These are phyloP conservation scores for Phialophora macrospora DNA, from an alignment of 2,329 filamentous ascomycete species.

Conservation along the genomic window DNA sequence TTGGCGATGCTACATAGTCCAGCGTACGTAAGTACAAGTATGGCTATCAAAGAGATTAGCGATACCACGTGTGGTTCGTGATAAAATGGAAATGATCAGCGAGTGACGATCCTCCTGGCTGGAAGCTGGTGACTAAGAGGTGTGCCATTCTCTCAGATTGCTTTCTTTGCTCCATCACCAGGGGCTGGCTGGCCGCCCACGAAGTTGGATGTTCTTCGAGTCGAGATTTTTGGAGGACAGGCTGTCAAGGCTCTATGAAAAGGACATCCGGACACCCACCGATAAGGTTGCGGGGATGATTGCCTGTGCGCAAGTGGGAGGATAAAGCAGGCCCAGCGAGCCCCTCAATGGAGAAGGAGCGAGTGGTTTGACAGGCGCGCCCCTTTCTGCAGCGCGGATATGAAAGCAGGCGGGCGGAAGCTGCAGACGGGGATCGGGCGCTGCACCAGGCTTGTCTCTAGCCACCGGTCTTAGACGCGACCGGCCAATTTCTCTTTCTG, in stretches of 20 bases:
- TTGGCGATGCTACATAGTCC: too few relatives aligned
- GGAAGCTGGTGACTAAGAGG: neutral
- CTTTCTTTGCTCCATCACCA: neutral
- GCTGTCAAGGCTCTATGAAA: neutral
- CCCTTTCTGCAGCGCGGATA: slow-evolving; percentile 11
- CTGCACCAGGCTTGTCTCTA: slow-evolving; percentile 16
- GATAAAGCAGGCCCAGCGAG: neutral
- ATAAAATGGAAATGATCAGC: slow-evolving; percentile 15
- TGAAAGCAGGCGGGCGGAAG: neutral
- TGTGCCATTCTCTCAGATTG: neutral
- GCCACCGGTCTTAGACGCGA: slow-evolving; percentile 14
- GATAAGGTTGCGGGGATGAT: slow-evolving; percentile 9
- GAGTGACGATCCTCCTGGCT: slow-evolving; percentile 8
- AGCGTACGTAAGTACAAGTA: too few relatives aligned
- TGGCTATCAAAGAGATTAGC: slow-evolving; percentile 11
- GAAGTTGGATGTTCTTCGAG: neutral
- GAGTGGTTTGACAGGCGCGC: slow-evolving; percentile 6
- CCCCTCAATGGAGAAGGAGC: slow-evolving; percentile 7
- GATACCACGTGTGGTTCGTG: slow-evolving; percentile 23
- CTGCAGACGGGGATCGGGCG: slow-evolving; percentile 12
- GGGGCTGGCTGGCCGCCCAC: neutral
- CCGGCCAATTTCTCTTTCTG: slow-evolving; percentile 22
- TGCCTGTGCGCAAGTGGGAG: slow-evolving; percentile 8
- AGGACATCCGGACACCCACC: neutral
- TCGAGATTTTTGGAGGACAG: neutral